Evolutionary conservation across 108 stramenopile genomes (phyloP).

Genomic region (Pelagomonas calceolata): DNA sequence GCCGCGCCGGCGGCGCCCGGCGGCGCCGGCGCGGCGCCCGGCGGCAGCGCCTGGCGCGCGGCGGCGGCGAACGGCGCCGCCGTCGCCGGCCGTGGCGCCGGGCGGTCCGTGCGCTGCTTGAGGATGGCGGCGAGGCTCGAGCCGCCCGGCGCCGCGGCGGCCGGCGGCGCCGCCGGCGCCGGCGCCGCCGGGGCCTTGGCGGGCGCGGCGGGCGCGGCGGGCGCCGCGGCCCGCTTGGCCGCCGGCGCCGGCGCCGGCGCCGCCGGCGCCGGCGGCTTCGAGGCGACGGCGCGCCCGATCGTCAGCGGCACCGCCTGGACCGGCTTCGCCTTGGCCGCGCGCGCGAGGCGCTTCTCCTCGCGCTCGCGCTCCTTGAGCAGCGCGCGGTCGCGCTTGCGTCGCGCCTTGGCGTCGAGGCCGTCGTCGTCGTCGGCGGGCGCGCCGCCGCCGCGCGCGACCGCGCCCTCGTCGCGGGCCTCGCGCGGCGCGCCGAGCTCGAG

Average conservation of each 20-base stretch:
- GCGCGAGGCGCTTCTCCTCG: constrained; percentile 20
- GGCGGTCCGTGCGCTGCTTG: too few species aligned
- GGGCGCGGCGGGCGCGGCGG: background rate
- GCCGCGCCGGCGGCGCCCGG: too few species aligned
- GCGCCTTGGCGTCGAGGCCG: constrained; percentile 35
- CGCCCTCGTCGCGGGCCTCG: too few species aligned
- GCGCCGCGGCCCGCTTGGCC: constrained; percentile 13
- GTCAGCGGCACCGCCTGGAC: constrained; percentile 68
- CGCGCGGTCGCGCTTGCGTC: background rate
- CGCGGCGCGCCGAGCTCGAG: constrained; percentile 71
- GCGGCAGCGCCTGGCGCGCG: too few species aligned
- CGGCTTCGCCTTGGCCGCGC: constrained; percentile 21
- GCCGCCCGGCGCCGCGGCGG: background rate
- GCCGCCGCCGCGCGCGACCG: too few species aligned
- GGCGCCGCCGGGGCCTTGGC: background rate
- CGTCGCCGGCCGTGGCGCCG: too few species aligned
- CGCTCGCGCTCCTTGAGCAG: background rate
- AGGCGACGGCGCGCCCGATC: constrained; percentile 60
- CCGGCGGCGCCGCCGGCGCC: background rate
- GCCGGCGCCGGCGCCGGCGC: constrained; percentile 27
- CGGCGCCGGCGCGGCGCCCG: too few species aligned
- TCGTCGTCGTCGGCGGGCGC: constrained; percentile 16
- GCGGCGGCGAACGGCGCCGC: too few species aligned
- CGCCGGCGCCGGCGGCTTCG: constrained; percentile 3
- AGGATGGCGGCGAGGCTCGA: too few species aligned